phyloP scores from a whole-genome alignment of 306 rosid species.

The Carpinus fangiana region DNA sequence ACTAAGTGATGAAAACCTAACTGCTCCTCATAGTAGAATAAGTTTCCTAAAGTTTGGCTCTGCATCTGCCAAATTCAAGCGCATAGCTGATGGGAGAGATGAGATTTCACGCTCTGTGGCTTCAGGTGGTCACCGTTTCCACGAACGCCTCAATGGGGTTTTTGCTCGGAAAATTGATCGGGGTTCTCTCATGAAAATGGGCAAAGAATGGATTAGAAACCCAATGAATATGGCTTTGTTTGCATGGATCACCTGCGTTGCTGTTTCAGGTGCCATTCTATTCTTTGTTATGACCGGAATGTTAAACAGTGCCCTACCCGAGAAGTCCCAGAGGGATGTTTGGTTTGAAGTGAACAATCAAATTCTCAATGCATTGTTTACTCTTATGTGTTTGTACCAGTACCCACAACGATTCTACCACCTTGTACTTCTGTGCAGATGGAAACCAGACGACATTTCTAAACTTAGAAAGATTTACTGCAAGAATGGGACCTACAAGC shows the following conservation, averaged over 20 bases:
- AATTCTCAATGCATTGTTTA: slow-evolving; percentile 86
- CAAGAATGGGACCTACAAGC: slow-evolving; percentile 84
- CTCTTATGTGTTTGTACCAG: slow-evolving; percentile 89
- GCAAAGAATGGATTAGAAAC: slow-evolving; percentile 66
- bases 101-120: slow-evolving; percentile 61
- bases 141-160: slow-evolving; percentile 49
- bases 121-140: slow-evolving; percentile 45
- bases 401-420: slow-evolving; percentile 82
- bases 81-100: slow-evolving; percentile 56
- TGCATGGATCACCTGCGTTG: slow-evolving; percentile 67
- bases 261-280: slow-evolving; percentile 84
- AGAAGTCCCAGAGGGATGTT: slow-evolving; percentile 61
- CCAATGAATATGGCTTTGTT: slow-evolving; percentile 92
- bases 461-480: slow-evolving; percentile 70
- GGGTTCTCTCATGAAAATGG: slow-evolving; percentile 54
- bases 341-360: slow-evolving; percentile 97
- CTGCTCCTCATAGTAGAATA: slow-evolving; percentile 41
- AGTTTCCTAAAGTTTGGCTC: slow-evolving; percentile 64
- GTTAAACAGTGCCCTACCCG: slow-evolving; percentile 61
- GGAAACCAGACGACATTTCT: slow-evolving; percentile 68
- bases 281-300: slow-evolving; percentile 96
- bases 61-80: slow-evolving; percentile 67
- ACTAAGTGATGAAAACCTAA: slow-evolving; percentile 38
- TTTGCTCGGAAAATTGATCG: slow-evolving; percentile 63
- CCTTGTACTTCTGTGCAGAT: slow-evolving; percentile 76